A percentile compares a stretch with the other conserved stretches of the same genome.
These are phyloP conservation scores for Nidula microcarpa DNA, from an alignment of 768 basidiomycete genomes.

Conservation along the genomic window DNA sequence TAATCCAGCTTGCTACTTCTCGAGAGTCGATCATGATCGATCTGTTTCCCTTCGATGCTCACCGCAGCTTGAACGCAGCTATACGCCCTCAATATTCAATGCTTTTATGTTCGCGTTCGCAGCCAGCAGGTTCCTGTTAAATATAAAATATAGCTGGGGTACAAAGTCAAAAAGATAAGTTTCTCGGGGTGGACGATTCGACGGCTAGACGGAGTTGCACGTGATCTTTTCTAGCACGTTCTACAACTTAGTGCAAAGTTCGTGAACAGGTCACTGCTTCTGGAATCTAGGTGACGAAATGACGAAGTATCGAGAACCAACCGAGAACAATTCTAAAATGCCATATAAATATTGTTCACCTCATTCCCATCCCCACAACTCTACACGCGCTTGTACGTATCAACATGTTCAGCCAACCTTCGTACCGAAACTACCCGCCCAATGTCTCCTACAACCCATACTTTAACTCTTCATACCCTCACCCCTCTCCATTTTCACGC, in stretches of 20 bases:
- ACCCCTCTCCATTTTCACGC: neutral
- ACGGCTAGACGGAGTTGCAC: neutral
- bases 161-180: too few relatives aligned
- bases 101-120: too few relatives aligned
- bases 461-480: slow-evolving; percentile 10
- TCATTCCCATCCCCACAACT: too few relatives aligned
- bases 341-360: too few relatives aligned
- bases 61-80: too few relatives aligned
- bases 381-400: neutral
- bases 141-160: too few relatives aligned
- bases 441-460: slow-evolving; percentile 21
- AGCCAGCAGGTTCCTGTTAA: too few relatives aligned
- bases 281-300: slow-evolving; percentile 12
- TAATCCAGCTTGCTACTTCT: too few relatives aligned
- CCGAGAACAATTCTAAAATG: slow-evolving; percentile 2
- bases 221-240: slow-evolving; percentile 7
- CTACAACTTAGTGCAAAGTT: slow-evolving; percentile 7
- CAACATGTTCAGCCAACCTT: slow-evolving; percentile 22
- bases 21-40: too few relatives aligned
- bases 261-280: slow-evolving; percentile 9
- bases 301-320: slow-evolving; percentile 1
- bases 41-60: too few relatives aligned
- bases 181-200: too few relatives aligned
- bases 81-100: too few relatives aligned
- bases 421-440: slow-evolving; percentile 14